Evolutionary conservation across 2,329 filamentous ascomycete genomes (phyloP).

Genomic region (Endoconidiophora polonica): DNA sequence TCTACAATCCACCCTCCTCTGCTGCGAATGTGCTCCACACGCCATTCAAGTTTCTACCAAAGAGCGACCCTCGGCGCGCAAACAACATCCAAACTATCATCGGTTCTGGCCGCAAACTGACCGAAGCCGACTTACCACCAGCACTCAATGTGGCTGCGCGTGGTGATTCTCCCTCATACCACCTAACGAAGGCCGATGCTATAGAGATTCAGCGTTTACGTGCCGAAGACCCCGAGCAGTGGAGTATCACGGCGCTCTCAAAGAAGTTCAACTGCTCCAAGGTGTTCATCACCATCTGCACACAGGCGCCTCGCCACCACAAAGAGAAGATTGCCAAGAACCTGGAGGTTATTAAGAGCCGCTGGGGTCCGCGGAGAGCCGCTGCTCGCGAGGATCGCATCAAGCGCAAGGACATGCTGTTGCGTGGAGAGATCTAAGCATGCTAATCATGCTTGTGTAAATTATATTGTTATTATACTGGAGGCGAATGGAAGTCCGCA

Average conservation of each 20-base stretch:
- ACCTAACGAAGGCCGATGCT: constrained; percentile 38
- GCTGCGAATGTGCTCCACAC: constrained; percentile 44
- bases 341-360: constrained; percentile 31
- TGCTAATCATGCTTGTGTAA: background rate
- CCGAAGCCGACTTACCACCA: constrained; percentile 14
- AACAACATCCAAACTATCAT: constrained; percentile 31
- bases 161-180: constrained; percentile 24
- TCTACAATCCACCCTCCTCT: constrained; percentile 41
- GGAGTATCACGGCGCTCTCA: constrained; percentile 38
- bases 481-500: too few relatives aligned
- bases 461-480: background rate
- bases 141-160: constrained; percentile 17
- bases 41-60: constrained; percentile 49
- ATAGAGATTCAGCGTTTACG: constrained; percentile 42
- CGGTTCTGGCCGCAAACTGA: constrained; percentile 16
- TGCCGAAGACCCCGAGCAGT: constrained; percentile 33
- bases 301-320: constrained; percentile 32
- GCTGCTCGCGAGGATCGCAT: constrained; percentile 38
- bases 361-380: constrained; percentile 39
- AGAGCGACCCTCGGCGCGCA: constrained; percentile 34
- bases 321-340: constrained; percentile 27
- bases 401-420: constrained; percentile 36
- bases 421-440: constrained; percentile 32
- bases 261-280: constrained; percentile 37
- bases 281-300: constrained; percentile 42